Evolutionary conservation across 345 rosid genomes (phyloP), one percentile per base, ranked within the genome.

Genomic region (Hypericum androsaemum): DNA sequence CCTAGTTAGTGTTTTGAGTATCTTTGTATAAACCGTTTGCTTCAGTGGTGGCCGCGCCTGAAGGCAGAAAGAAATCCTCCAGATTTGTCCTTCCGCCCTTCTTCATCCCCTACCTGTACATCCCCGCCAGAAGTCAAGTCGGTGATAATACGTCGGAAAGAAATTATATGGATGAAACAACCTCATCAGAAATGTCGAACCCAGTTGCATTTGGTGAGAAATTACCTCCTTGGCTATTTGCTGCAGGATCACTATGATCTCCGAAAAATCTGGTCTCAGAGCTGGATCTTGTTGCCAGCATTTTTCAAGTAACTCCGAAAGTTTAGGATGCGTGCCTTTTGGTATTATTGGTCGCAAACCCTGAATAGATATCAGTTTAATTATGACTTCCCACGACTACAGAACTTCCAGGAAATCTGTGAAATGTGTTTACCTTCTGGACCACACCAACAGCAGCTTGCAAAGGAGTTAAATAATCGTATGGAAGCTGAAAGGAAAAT

Each of bases 401-500:
- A 22, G 32, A 22, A 22, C 32, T 22, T 22, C 32, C 4, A 22
- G 32, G 32, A 22, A 22, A 22, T 22, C 1, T 22, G 4, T 22
- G 32, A 22, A 22, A 22, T 22, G 32, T 1, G 32, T 28, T 44
- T 77, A 90, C 98, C 96, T 88, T 88, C 63, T 92, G 96, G 64
- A 92, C 98, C 43, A 84, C 98, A 42, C 94, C 96, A 56, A 92
- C 89, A 6, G 98, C 98, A 46, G 98, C 98, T 69, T 92, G 95
- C 68, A 87, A 71, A 42, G 98, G 98, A 60, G 98, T 92, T 67
- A 87, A 62, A 74, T 72, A 82, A 61, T 88, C 98, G 7, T 92
- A 80, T 39, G 98, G 98, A 74, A 88, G 81, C 96, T 87, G 88
- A 22, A 37, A 77, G 63, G 74, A 59, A 39, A 66, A 5, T 32